Conservation (phyloP, 306 rosid genomes). For the Cicer yamashitae region DNA sequence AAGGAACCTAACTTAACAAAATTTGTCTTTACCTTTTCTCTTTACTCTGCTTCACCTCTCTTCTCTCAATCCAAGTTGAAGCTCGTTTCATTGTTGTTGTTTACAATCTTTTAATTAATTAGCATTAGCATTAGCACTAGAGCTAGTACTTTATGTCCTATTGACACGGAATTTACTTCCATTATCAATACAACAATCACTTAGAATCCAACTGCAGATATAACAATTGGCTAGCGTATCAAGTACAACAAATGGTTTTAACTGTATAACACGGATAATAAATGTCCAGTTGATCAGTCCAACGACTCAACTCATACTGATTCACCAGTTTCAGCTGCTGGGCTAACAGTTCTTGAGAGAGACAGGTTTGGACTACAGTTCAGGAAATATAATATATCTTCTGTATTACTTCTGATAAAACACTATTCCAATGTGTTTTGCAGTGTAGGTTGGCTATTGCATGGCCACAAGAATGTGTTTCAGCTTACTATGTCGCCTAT, state of each 20-base stretch:
- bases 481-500: conserved; percentile 78
- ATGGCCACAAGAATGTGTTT: conserved; percentile 83
- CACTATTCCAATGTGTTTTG: conserved; percentile 37
- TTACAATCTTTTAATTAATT: too few relatives aligned
- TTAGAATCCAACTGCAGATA: conserved; percentile 15
- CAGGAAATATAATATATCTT: too few relatives aligned
- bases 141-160: too few relatives aligned
- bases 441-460: conserved; percentile 80
- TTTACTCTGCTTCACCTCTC: too few relatives aligned
- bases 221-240: conserved; percentile 13
- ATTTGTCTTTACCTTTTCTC: too few relatives aligned
- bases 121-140: too few relatives aligned
- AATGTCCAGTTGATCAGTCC: conserved; percentile 22
- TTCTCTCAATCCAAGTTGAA: too few relatives aligned
- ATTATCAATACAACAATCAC: conserved; percentile 26
- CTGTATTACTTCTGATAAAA: not conserved
- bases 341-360: conserved; percentile 9
- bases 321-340: conserved; percentile 21
- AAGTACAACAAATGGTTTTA: conserved; percentile 1
- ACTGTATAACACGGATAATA: conserved; percentile 26
- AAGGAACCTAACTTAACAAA: too few relatives aligned
- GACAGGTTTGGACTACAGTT: too few relatives aligned
- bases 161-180: conserved; percentile 14
- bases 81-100: too few relatives aligned
- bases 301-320: conserved; percentile 16